Base-by-base conservation (phyloP, 176 grass and related monocot genomes). In the bread wheat (Triticum aestivum) region DNA sequence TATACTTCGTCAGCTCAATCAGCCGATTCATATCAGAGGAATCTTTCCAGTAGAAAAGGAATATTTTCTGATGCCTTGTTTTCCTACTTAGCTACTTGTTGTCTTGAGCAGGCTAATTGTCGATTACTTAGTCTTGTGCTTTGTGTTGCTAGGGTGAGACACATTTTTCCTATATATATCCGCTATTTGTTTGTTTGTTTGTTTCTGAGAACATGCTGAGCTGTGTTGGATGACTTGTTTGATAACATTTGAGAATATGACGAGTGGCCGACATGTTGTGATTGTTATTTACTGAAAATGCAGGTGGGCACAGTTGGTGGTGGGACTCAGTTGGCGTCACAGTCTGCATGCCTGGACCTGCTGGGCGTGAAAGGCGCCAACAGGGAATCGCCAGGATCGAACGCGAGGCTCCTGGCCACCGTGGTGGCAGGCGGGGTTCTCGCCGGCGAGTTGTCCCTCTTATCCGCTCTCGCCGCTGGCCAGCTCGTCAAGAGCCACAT, bases 261-360 rank as follows among this genome's bases (percentile, higher is more conserved):
- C 61, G 20, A 42, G 38, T 54, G 65, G 20, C 83, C 8, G 69
- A 64, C 82, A 82, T 44, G 82, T 17, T 47, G 39, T 73, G 20
- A 7, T 47, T 32, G 4, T 78, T 75, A 20, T 11, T 72, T 80
- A 33, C 12, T 34, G 65, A 75, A 91, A 74, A 75, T 82, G 72
- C 90, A 99, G 97, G 97, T 99, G 87, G 97, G 94, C 75, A 99
- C 97, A 66, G 68, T 99, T 86, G 97, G 97, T 0, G 97, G 97
- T 18, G 97, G 92, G 78, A 99, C 97, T 86, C 90, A 94, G 85
- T 54, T 99, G 68, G 94, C 92, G 12, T 94, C 97, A 9, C 97
- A 99, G 67, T 52, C 94, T 0, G 97, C 97, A 8, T 99, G 97
- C 74, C 78, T 99, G 17, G 90, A 99, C 85, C 88, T 99, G 24